Conservation (phyloP, 345 rosid species). For the Populus alba region DNA sequence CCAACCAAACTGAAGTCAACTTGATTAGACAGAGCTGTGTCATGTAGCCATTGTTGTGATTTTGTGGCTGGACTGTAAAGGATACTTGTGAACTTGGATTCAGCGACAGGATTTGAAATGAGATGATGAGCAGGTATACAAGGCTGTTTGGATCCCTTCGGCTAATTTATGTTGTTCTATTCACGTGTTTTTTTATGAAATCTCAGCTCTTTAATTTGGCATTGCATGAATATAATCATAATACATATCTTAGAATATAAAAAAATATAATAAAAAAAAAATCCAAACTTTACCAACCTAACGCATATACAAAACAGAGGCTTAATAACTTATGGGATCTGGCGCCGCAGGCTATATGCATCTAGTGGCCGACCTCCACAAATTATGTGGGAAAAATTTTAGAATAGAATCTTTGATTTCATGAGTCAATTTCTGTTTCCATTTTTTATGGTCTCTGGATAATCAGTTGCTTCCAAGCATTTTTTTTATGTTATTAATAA, state of each 20-base stretch:
- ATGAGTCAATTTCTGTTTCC: background rate
- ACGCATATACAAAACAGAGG: too few relatives aligned
- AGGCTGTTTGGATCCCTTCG: background rate
- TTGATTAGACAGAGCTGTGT: constrained; percentile 21
- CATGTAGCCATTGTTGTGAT: constrained; percentile 10
- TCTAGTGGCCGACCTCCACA: background rate
- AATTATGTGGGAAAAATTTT: background rate
- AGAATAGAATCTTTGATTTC: background rate
- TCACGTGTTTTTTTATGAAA: constrained; percentile 18
- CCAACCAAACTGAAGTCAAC: constrained; percentile 6
- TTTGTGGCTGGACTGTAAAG: constrained; percentile 2
- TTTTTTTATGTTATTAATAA: too few relatives aligned
- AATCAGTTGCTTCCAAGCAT: background rate
- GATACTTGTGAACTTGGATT: background rate
- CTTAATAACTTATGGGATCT: background rate
- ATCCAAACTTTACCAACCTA: too few relatives aligned
- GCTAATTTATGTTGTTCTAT: constrained; percentile 9
- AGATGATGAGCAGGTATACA: background rate
- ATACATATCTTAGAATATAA: background rate
- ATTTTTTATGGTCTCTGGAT: background rate
- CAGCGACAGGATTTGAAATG: background rate
- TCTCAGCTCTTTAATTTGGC: constrained; percentile 8
- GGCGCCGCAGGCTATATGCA: constrained; percentile 3
- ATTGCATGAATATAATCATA: background rate
- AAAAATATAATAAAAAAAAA: too few relatives aligned